phyloP scores from a whole-genome alignment of 1,139 yeast species.

The Taiozyma sp. region DNA sequence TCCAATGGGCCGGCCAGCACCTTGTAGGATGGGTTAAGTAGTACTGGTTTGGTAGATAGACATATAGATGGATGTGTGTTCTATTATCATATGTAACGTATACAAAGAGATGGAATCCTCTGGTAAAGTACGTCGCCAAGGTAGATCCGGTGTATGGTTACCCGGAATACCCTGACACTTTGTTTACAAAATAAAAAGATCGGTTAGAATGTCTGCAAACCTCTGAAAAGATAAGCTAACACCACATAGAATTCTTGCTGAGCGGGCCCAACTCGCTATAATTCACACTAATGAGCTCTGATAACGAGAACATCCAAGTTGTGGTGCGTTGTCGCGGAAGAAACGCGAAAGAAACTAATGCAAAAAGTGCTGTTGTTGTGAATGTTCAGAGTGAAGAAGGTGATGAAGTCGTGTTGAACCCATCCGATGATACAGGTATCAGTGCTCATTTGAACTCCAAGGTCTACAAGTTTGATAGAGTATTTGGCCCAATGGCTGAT shows the following conservation, averaged over 20 bases:
- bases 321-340: slow-evolving; percentile 89
- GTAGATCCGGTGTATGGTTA: too few relatives aligned
- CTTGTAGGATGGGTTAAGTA: too few relatives aligned
- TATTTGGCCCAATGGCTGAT: slow-evolving; percentile 68
- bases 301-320: slow-evolving; percentile 58
- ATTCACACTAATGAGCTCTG: slow-evolving; percentile 14
- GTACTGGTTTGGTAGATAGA: too few relatives aligned
- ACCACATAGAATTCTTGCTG: not conserved
- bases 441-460: slow-evolving; percentile 32
- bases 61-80: too few relatives aligned
- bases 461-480: slow-evolving; percentile 66
- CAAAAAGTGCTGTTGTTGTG: slow-evolving; percentile 73
- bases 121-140: too few relatives aligned
- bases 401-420: slow-evolving; percentile 27
- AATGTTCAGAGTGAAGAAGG: slow-evolving; percentile 44
- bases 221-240: not conserved
- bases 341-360: slow-evolving; percentile 61
- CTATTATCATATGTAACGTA: too few relatives aligned
- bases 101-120: too few relatives aligned
- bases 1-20: too few relatives aligned
- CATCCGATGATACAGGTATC: slow-evolving; percentile 22
- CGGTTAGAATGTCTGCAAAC: not conserved
- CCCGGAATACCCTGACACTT: too few relatives aligned
- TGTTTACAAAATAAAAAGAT: not conserved
- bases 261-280: not conserved